A percentile compares a stretch with the other conserved stretches of the same genome.
phyloP scores from a whole-genome alignment of 1,284 basidiomycete species.

The Ceratobasidium sp. region DNA sequence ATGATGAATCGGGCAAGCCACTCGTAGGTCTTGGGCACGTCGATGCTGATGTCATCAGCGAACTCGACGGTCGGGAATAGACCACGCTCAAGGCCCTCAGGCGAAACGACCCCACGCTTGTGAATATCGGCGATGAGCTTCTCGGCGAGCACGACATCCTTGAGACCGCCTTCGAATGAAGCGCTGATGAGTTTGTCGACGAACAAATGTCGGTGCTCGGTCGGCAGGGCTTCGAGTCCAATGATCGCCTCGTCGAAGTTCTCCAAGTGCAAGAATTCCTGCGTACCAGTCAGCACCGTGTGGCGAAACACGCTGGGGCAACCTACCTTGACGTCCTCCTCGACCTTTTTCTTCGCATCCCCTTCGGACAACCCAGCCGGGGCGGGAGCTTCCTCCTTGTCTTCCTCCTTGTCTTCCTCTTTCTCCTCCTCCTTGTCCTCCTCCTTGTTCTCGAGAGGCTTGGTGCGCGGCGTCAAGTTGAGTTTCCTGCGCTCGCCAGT shows the following conservation, averaged over 20 bases:
- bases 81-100: conserved; percentile 64
- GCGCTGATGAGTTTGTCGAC: conserved; percentile 75
- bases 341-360: conserved; percentile 78
- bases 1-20: conserved; percentile 77
- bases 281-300: background rate
- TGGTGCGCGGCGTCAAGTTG: conserved; percentile 66
- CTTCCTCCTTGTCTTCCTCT: conserved; percentile 65
- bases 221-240: conserved; percentile 76
- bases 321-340: conserved; percentile 67
- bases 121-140: conserved; percentile 66
- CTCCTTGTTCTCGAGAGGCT: conserved; percentile 55
- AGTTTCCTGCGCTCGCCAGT: conserved; percentile 79
- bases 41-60: conserved; percentile 86
- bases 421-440: conserved; percentile 57
- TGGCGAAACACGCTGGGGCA: background rate
- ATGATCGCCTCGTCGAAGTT: conserved; percentile 86
- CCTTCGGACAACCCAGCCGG: conserved; percentile 66
- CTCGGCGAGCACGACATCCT: conserved; percentile 80
- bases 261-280: conserved; percentile 74
- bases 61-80: conserved; percentile 75
- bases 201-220: conserved; percentile 66
- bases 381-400: conserved; percentile 50
- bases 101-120: conserved; percentile 61
- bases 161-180: conserved; percentile 81
- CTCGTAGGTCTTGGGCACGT: conserved; percentile 84